Conservation (phyloP, 106 monocot genomes). For the Phalaenopsis equestris region DNA sequence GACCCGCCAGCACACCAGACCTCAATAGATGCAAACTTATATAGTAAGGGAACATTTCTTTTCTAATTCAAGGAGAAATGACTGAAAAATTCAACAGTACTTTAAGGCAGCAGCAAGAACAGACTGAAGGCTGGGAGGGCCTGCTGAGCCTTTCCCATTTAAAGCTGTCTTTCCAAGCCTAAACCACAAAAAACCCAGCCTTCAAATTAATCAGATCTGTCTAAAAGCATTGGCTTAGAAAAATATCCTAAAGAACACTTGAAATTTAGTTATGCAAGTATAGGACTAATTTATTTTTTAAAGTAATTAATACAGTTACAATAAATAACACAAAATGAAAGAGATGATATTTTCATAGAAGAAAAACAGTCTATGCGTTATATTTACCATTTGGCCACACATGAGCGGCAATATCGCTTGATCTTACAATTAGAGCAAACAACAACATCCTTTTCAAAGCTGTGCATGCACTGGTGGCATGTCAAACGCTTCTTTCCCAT, state of each 20-base stretch:
- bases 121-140: neutral
- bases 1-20: no score
- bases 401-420: neutral
- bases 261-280: neutral
- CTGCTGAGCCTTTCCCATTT: neutral
- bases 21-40: no score
- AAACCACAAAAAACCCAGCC: neutral
- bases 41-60: no score
- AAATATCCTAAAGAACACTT: neutral
- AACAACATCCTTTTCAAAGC: conserved; percentile 3
- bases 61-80: no score
- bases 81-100: neutral
- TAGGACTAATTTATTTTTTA: neutral
- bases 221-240: neutral
- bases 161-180: neutral
- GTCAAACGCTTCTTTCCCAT: conserved; percentile 3
- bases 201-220: neutral
- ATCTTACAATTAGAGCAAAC: neutral
- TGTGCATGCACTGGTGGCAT: conserved; percentile 3
- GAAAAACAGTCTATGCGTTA: neutral
- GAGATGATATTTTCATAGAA: neutral
- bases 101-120: neutral
- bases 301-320: neutral
- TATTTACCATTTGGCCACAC: conserved; percentile 5
- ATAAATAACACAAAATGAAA: neutral